These are phyloP conservation scores for sorghum (Sorghum bicolor) DNA, from an alignment of 176 grass and related monocot genomes.

Conservation along the genomic window Sorghum_bicolor_NCBIv3 NC_012872.2:4499001-4499500, in stretches of 20 bases:
- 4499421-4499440: neutral
- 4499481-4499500: slow-evolving; percentile 51
- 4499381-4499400: neutral
- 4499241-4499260: slow-evolving; percentile 7
- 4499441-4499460: neutral
- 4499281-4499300: neutral
- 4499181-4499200: neutral
- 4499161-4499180: neutral
- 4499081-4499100: neutral
- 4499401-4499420: neutral
- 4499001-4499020: neutral
- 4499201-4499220: slow-evolving; percentile 17
- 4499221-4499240: neutral
- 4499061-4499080: neutral
- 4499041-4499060: slow-evolving; percentile 19
- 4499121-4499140: neutral
- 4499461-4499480: slow-evolving; percentile 6
- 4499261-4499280: neutral
- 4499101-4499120: neutral
- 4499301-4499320: slow-evolving; percentile 17
- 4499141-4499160: neutral
- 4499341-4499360: neutral
- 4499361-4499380: neutral
- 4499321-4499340: slow-evolving; percentile 42
- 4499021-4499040: neutral